Evolutionary conservation across 176 grass and related monocot species (phyloP), one percentile per base, ranked within the genome.

Genomic region (Panicum miliaceum): DNA sequence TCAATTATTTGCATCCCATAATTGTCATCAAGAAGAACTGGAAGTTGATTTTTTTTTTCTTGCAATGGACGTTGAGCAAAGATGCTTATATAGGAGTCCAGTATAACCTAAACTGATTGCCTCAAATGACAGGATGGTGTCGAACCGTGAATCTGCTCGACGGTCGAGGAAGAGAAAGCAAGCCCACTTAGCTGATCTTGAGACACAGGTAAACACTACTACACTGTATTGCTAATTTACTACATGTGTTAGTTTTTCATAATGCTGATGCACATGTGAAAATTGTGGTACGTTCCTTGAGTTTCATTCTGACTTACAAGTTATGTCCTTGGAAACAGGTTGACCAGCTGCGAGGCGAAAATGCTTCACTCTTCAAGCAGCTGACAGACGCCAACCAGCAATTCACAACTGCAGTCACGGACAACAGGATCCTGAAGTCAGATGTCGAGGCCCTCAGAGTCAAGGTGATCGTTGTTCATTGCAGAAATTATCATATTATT

Each of bases 81-180:
- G 7, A 35, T 47, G 43, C 45, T 61, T 63, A 6, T 42, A 72
- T 59, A 40, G 22, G 15, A 50, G 13, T 11, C 38, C 60, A 73
- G 65, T 45, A 77, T 73, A 68, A 13, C 1, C 65, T 60, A 6
- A 81, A 71, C 47, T 2, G 40, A 2, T 77, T 41, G 59, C 32
- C 84, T 45, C 48, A 68, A 71, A 82, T 84, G 54, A 4, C 71
- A 99, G 96, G 81, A 99, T 94, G 93, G 96, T 94, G 19, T 99
- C 96, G n/a, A 99, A 99, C 41, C 76, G 96, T 14, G 96, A 99
- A 65, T 99, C 96, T 6, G 96, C 96, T 42, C 84, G 91, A 70
- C 90, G 96, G 68, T 96, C 93, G 4, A 94, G 93, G 65, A 99
- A 96, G 88, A 95, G 93, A 84, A 99, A 99, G 81, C 93, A 96